Conservation (phyloP, 139 green algal species). For the Coelastrella sp. region DNA sequence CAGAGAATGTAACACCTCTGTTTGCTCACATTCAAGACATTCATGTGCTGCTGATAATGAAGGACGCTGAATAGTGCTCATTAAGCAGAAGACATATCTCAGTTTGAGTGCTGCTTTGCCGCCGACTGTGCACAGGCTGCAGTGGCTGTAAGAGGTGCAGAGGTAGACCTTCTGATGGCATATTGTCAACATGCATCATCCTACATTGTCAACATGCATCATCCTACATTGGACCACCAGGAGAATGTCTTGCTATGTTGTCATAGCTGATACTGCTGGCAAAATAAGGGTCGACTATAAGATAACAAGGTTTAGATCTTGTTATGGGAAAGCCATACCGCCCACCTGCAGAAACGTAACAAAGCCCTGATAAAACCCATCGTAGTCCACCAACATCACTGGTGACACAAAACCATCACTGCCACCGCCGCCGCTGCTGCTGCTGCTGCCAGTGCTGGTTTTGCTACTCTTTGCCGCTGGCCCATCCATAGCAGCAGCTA, state of each 20-base stretch:
- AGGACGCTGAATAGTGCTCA: too few relatives aligned
- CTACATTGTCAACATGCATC: neutral
- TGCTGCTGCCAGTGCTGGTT: too few relatives aligned
- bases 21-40: too few relatives aligned
- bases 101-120: too few relatives aligned
- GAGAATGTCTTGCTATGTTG: neutral
- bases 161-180: neutral
- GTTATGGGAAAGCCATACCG: neutral
- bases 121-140: neutral
- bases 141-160: neutral
- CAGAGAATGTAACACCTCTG: too few relatives aligned
- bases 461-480: too few relatives aligned
- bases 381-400: slow-evolving; percentile 59
- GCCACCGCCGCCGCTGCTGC: neutral
- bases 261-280: neutral
- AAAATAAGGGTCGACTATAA: neutral
- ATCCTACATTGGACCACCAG: too few relatives aligned
- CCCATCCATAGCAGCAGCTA: neutral
- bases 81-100: too few relatives aligned
- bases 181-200: neutral
- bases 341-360: slow-evolving; percentile 54
- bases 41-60: too few relatives aligned
- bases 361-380: slow-evolving; percentile 64
- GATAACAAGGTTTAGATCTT: neutral
- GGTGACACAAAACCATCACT: neutral